A percentile compares a stretch with the other conserved stretches of the same genome.
Conservation (phyloP, 306 rosid genomes). For the Sechiopsis laciniata region DNA sequence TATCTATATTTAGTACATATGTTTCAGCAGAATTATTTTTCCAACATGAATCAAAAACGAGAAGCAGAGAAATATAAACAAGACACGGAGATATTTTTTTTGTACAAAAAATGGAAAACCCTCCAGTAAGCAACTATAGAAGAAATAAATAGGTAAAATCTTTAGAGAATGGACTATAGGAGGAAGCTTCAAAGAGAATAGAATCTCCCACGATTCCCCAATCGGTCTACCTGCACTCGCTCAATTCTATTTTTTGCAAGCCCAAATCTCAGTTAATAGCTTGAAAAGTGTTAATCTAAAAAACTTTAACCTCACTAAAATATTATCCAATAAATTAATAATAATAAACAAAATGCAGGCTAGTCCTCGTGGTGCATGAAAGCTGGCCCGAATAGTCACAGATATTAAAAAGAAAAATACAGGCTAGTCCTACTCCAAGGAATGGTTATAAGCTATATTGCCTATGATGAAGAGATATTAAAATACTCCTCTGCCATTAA, state of each 20-base stretch:
- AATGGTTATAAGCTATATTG: neutral
- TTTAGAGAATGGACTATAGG: neutral
- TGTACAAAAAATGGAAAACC: no score
- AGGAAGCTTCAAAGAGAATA: neutral
- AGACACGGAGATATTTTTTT: neutral
- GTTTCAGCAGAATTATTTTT: neutral
- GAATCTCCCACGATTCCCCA: neutral
- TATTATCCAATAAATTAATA: neutral
- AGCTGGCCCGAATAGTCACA: no score
- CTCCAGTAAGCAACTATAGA: neutral
- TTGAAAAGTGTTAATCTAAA: neutral
- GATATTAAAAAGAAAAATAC: no score
- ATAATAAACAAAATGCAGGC: neutral
- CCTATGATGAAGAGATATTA: neutral
- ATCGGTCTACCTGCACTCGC: neutral
- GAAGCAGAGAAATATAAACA: neutral
- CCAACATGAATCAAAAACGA: neutral
- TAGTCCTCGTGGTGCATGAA: no score
- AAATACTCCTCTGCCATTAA: neutral
- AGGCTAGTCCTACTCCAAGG: slow-evolving; percentile 4
- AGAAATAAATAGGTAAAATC: neutral
- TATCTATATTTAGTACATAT: neutral
- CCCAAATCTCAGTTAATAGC: neutral
- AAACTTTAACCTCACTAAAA: neutral
- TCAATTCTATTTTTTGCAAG: neutral